phyloP scores from a whole-genome alignment of 2,329 filamentous ascomycete species.

The Diaporthe vexans region DNA sequence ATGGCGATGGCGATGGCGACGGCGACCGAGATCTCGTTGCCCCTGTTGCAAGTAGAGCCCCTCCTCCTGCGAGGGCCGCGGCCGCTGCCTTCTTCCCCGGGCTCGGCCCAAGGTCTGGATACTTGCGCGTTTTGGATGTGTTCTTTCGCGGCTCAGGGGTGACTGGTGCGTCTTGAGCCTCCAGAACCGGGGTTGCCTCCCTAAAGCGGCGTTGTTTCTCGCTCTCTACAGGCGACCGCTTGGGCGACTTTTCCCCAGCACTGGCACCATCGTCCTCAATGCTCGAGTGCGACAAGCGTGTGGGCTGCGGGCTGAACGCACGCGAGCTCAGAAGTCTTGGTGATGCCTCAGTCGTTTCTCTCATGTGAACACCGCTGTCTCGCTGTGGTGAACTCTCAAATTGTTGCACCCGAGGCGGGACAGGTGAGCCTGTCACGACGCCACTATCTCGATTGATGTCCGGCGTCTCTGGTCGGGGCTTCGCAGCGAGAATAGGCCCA shows the following conservation, averaged over 20 bases:
- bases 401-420: conserved; percentile 52
- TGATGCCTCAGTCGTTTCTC: conserved; percentile 58
- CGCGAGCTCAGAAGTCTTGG: conserved; percentile 45
- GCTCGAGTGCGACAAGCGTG: conserved; percentile 35
- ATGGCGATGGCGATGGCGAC: conserved; percentile 41
- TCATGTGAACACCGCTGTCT: conserved; percentile 71
- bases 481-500: conserved; percentile 44
- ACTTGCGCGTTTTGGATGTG: conserved; percentile 46
- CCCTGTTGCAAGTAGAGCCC: conserved; percentile 48
- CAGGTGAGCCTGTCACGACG: conserved; percentile 61
- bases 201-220: conserved; percentile 38
- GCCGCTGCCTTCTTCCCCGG: conserved; percentile 43
- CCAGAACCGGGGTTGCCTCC: conserved; percentile 54
- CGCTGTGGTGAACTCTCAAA: conserved; percentile 54
- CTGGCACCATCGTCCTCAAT: conserved; percentile 38
- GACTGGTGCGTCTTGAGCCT: conserved; percentile 52
- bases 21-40: conserved; percentile 52
- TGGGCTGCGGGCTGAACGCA: conserved; percentile 39
- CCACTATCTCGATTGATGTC: conserved; percentile 65
- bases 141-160: conserved; percentile 63
- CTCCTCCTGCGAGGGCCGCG: conserved; percentile 48
- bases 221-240: conserved; percentile 28
- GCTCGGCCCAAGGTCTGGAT: conserved; percentile 49
- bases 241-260: conserved; percentile 9
- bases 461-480: conserved; percentile 44